Evolutionary conservation across 2,329 filamentous ascomycete genomes (phyloP).

Genomic region (Claviceps sorghi): DNA sequence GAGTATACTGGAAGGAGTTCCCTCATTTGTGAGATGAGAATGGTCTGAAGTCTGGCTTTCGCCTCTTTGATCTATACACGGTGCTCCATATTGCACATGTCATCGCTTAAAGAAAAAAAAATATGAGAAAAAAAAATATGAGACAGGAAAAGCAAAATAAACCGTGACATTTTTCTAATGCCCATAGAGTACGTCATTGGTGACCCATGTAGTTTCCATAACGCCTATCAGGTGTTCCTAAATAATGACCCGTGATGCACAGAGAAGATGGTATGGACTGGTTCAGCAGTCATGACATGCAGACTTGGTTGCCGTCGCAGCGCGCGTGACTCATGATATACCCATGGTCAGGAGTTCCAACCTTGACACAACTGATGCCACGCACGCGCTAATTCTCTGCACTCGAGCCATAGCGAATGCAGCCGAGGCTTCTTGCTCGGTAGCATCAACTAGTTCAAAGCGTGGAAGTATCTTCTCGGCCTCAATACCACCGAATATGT

Average conservation of each 20-base stretch:
- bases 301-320: not conserved
- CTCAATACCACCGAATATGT: constrained; percentile 39
- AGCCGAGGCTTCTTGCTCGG: constrained; percentile 31
- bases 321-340: constrained; percentile 12
- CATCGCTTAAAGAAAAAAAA: not conserved
- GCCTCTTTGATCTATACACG: constrained; percentile 6
- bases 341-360: constrained; percentile 23
- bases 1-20: not conserved
- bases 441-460: constrained; percentile 49
- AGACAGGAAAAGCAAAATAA: not conserved
- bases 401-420: constrained; percentile 33
- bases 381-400: constrained; percentile 30
- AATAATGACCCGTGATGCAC: constrained; percentile 3
- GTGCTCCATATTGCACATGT: not conserved
- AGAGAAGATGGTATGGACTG: constrained; percentile 2
- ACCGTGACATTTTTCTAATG: not conserved
- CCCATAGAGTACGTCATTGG: not conserved
- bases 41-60: constrained; percentile 4
- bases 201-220: not conserved
- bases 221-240: constrained; percentile 2
- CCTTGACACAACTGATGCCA: constrained; percentile 22
- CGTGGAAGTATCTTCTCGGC: constrained; percentile 49
- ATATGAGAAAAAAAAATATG: not conserved
- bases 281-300: not conserved
- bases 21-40: not conserved